Percentiles rank a stretch among this genome's conserved stretches.
phyloP scores from a whole-genome alignment of 345 rosid species.

The Combretum micranthum region DNA sequence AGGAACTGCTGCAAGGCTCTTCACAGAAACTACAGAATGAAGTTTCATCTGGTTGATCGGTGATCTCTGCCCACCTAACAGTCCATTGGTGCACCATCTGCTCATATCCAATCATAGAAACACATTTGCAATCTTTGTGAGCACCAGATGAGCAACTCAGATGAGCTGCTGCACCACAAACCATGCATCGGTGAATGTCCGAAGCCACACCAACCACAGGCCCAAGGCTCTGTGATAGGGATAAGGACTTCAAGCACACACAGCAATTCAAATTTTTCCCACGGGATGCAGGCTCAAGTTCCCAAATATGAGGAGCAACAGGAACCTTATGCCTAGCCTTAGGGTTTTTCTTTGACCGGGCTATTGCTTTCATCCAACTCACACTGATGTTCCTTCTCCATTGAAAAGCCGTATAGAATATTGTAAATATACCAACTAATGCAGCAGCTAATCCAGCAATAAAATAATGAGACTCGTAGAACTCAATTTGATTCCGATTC shows the following conservation, averaged over 20 bases:
- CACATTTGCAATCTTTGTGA: conserved; percentile 81
- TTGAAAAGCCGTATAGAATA: too few relatives aligned
- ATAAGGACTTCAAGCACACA: conserved; percentile 71
- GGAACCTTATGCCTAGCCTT: conserved; percentile 73
- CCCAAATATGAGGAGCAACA: conserved; percentile 70
- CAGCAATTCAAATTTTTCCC: conserved; percentile 82
- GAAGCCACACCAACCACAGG: conserved; percentile 41
- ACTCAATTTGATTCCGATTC: too few relatives aligned
- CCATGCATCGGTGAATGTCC: conserved; percentile 55
- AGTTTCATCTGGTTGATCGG: conserved; percentile 77
- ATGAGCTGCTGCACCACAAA: conserved; percentile 82
- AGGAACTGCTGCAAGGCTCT: conserved; percentile 83
- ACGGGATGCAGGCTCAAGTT: conserved; percentile 51
- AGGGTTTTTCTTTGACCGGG: conserved; percentile 85
- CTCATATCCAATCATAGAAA: conserved; percentile 73
- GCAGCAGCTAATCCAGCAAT: too few relatives aligned
- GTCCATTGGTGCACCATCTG: conserved; percentile 92
- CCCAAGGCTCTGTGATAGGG: conserved; percentile 62
- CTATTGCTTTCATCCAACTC: conserved; percentile 62
- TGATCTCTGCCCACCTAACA: conserved; percentile 79
- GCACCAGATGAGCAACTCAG: conserved; percentile 59
- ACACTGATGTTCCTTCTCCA: too few relatives aligned
- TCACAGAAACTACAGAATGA: conserved; percentile 83
- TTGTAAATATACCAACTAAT: too few relatives aligned
- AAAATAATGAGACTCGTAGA: too few relatives aligned